phyloP scores from a whole-genome alignment of 495 filamentous ascomycete species.

The Peziza echinospora region DNA sequence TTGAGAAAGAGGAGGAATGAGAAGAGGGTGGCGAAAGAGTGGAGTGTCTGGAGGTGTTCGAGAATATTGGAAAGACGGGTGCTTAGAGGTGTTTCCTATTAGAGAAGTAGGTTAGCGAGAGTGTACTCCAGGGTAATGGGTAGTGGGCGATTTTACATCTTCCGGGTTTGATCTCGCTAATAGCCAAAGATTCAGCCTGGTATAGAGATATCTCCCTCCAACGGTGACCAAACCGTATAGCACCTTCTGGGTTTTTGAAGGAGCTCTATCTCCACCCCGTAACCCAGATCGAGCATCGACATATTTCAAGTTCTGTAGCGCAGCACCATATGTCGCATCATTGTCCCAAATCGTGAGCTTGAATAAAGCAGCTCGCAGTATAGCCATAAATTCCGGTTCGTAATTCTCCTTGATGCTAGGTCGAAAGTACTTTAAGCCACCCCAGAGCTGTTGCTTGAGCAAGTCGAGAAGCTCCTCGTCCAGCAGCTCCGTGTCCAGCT shows the following conservation, averaged over 20 bases:
- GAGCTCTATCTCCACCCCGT: slow-evolving; percentile 35
- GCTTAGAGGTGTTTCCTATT: slow-evolving; percentile 15
- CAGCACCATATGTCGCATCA: slow-evolving; percentile 81
- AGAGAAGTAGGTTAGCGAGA: slow-evolving; percentile 7
- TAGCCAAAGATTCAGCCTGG: slow-evolving; percentile 16
- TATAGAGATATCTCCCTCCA: slow-evolving; percentile 47
- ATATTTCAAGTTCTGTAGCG: slow-evolving; percentile 74
- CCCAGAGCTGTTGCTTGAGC: slow-evolving; percentile 67
- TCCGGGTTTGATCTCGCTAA: slow-evolving; percentile 13
- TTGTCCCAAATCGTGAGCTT: slow-evolving; percentile 95
- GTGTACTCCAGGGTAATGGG: neutral
- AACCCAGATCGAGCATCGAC: slow-evolving; percentile 55
- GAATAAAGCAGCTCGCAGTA: slow-evolving; percentile 60
- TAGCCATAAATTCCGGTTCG: slow-evolving; percentile 54
- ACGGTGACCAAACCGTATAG: slow-evolving; percentile 71
- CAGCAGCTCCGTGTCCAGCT: slow-evolving; percentile 87
- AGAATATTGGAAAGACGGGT: slow-evolving; percentile 36
- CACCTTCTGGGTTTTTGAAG: slow-evolving; percentile 57
- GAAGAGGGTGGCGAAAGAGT: slow-evolving; percentile 56
- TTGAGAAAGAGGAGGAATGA: slow-evolving; percentile 81
- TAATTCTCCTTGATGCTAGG: slow-evolving; percentile 30
- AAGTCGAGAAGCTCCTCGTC: slow-evolving; percentile 83
- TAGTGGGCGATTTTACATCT: slow-evolving; percentile 8
- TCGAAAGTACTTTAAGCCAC: slow-evolving; percentile 64
- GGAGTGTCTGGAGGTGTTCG: slow-evolving; percentile 41